Conservation (phyloP, 257 asterid species). For the Solanum megistacrolobum region DNA sequence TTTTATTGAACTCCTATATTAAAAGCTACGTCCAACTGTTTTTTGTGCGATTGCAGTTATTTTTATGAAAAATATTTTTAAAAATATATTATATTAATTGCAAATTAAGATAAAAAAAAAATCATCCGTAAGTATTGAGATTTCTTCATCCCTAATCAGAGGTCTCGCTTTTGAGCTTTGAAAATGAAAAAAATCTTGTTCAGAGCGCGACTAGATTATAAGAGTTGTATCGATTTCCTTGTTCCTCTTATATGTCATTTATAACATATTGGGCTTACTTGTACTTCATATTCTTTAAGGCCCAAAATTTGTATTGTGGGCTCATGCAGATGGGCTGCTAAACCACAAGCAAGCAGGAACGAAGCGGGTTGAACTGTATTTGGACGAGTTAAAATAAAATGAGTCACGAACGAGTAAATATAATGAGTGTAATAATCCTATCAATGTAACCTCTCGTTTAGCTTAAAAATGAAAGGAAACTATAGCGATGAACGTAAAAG, state of each 20-base stretch:
- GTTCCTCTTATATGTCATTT: too few species aligned
- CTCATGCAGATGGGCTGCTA: background rate
- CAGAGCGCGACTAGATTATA: accelerated
- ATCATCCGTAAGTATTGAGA: accelerated
- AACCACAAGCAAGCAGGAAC: background rate
- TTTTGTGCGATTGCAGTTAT: background rate
- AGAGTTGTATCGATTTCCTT: background rate
- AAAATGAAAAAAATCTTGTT: background rate
- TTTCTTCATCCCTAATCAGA: background rate
- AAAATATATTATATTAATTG: too few species aligned
- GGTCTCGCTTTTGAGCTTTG: accelerated
- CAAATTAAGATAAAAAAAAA: background rate
- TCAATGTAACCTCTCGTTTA: background rate
- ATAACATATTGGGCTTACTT: background rate
- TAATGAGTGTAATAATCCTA: too few species aligned
- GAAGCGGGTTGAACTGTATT: background rate
- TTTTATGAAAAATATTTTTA: background rate
- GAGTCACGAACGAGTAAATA: accelerated
- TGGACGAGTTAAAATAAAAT: background rate
- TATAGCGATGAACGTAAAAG: background rate
- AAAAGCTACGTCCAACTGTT: background rate
- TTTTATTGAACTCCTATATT: too few species aligned
- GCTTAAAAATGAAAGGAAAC: background rate
- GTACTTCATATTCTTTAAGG: background rate
- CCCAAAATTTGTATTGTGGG: background rate